Conservation (phyloP, 768 basidiomycete genomes). For the Leucosporidium creatinivorum region DNA sequence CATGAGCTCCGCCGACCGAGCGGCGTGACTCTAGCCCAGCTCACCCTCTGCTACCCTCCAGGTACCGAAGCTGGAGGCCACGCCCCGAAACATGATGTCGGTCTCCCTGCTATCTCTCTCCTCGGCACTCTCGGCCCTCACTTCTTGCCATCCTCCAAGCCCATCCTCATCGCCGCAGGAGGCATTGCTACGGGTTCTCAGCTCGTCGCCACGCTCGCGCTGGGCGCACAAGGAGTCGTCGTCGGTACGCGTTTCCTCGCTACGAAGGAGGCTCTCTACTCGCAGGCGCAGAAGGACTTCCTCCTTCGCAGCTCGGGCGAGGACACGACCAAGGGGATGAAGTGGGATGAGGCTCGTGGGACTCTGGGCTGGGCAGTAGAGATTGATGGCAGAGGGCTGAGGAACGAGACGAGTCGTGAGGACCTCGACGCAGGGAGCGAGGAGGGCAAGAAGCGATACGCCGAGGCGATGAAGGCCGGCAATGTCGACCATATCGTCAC, state of each 20-base stretch:
- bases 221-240: conserved; percentile 63
- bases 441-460: too few relatives aligned
- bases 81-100: conserved; percentile 47
- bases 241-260: conserved; percentile 51
- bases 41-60: conserved; percentile 38
- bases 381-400: too few relatives aligned
- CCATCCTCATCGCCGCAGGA: conserved; percentile 56
- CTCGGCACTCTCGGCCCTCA: conserved; percentile 2
- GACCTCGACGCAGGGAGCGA: too few relatives aligned
- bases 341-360: conserved; percentile 52
- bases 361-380: conserved; percentile 44
- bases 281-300: conserved; percentile 51
- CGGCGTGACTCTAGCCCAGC: too few relatives aligned
- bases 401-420: too few relatives aligned
- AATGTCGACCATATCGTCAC: too few relatives aligned
- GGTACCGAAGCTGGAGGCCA: conserved; percentile 78
- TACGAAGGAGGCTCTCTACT: conserved; percentile 47
- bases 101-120: conserved; percentile 46
- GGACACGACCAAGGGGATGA: conserved; percentile 54
- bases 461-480: too few relatives aligned
- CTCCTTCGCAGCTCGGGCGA: conserved; percentile 41
- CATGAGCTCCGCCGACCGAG: background rate
- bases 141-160: background rate
- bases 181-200: conserved; percentile 62
- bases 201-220: conserved; percentile 56